Base-by-base conservation (phyloP, 257 asterid genomes). In the Leptodermis oblonga region DNA sequence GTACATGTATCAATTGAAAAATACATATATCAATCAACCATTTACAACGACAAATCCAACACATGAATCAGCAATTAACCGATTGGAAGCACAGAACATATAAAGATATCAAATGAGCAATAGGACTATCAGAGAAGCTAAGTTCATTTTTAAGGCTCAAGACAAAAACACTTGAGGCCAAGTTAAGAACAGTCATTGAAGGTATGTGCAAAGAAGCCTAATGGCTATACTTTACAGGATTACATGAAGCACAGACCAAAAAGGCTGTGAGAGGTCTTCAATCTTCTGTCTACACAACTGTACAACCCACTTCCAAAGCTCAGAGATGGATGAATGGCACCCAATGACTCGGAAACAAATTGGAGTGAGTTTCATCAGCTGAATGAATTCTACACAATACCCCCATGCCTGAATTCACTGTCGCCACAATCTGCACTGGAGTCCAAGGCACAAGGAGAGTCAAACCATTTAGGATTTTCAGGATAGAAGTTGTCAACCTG, bases 401-500 rank as follows among this genome's bases (percentile, higher is more conserved):
- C 88, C 84, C 87, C 95, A 75, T 83, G 96, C 82, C 87, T 82
- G 85, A 88, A 88, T 69, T 86, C 97, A 59, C 87, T 82, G 63
- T 85, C 92, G 39, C 92, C 84, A 70, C 95, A 86, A 74, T 91
- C 97, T 67, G 89, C 65, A 42, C 78, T 33, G 49, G 78, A 85
- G 78, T 87, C 98, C 77, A 92, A 80, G 37, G 80, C 92, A 84
- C 97, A 88, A 52, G 96, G 95, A 48, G 97, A 90, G 69, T 92
- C 99, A 12, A 86, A 93, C 99, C 99, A 93, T 84, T 93, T 93
- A 33, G 95, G 96, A 78, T 89, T 88, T 79, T 90, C 97, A 7
- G 86, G 87, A 62, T 87, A 93, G 84, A 93, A 90, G 72, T 84
- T 84, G 65, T 93, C 96, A 23, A 87, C 97, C 77, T 81, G 95